Base-by-base conservation (phyloP, 2,329 filamentous ascomycete genomes). In the Bipolaris gigantea region DNA sequence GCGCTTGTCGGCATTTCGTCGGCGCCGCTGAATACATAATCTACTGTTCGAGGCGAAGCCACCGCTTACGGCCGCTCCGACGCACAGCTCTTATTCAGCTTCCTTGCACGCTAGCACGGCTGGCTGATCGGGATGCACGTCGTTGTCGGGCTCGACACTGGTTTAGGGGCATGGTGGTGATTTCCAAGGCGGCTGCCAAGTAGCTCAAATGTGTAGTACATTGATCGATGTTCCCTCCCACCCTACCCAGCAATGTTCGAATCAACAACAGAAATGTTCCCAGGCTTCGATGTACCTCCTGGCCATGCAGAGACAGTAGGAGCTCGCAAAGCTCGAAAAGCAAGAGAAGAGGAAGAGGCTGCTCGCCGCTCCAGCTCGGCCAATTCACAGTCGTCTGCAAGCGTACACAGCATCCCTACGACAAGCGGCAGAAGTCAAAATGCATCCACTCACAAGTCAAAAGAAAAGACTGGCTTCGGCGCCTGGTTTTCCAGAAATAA, bases 221-320 rank as follows among this genome's bases (percentile, higher is more conserved):
- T 45, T 27, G 41, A 53, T 49, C 39, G 38, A 48, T 46, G 48
- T 45, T 45, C 53, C 44, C 21, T 5, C 39, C 23, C 23, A 30
- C 27, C 27, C 36, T 32, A 38, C 21, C 13, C 40, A 46, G 19
- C 15, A 23, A 45, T 50, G 30, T 32, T 47, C 25, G 47, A 41
- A 19, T 36, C 38, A 52, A 46, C 47, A 34, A 42, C 49, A 58
- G 46, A 41, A 40, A 67, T 67, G 65, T 67, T 67, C 45, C 65
- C 65, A 36, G 66, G 64, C 21, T 67, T 66, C 47, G 64, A 66
- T 50, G 58, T 65, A 32, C 65, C 64, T 43, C 62, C 64, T 13
- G 56, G 58, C 39, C 64, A 67, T 42, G 61, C 65, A 11, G 65
- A 67, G 56, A 67, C 65, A 3, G 59, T 66, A 27, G 61, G 65